Base-by-base conservation (phyloP, 371 early-diverging fungal species). In the Apophysomyces elegans region DNA sequence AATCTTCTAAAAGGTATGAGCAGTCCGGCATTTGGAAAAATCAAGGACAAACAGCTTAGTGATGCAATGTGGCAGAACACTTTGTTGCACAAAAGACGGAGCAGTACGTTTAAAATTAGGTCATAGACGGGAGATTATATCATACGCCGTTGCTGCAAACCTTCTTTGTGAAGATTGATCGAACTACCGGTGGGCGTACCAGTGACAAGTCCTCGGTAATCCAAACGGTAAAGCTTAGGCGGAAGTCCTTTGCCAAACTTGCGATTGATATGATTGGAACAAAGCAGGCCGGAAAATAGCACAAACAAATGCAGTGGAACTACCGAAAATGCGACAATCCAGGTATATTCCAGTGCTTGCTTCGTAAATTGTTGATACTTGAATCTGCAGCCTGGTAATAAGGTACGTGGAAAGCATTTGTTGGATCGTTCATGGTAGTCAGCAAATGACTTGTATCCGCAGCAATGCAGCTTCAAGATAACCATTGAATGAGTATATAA, bases 241-340 rank as follows among this genome's bases (percentile, higher is more conserved):
- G 84, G 84, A 12, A 83, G 59, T 3, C 74, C 72, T 56, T 83
- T 83, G 32, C 81, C 81, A 37, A 83, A 83, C 46, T 72, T 73
- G 54, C 79, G 79, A 37, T 87, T 85, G 58, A 87, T 74, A 56
- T 87, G 88, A 56, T 87, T 86, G 8, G 86, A 79, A 58, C 88
- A 87, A 9, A 87, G 64, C 14, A 87, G 64, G 0, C 77, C 86
- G 0, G 81, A 74, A 21, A 84, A 62, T 63, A 87, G 61, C 12
- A 86, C 79, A 39, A 84, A 67, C 14, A 87, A 50, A 65, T 85
- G 85, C 32, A 79, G 36, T 8, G 83, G 81, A 5, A 87, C 63
- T 36, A 83, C 58, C 0, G 77, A 70, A 56, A 87, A 87, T 0
- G 88, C 88, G 0, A 73, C 78, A 9, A 78, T 80, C 39, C 76